These are phyloP conservation scores for Nicotiana tomentosiformis DNA, from an alignment of 257 asterid genomes.

Conservation along the genomic window DNA sequence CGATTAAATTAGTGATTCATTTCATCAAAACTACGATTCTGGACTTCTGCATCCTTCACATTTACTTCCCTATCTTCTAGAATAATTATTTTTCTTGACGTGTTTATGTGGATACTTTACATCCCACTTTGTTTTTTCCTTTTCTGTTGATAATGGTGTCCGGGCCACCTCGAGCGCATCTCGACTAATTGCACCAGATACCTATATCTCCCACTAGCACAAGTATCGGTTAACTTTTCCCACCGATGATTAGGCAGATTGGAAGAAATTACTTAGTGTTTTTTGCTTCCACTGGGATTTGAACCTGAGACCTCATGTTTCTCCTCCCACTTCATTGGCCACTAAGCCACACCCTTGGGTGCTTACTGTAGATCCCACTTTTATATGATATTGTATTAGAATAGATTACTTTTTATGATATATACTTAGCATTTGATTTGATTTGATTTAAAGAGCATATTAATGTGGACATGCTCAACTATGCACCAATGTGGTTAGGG, in stretches of 20 bases:
- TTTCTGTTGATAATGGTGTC: no score
- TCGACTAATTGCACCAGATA: no score
- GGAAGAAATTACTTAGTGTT: no score
- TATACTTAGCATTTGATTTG: neutral
- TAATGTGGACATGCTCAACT: neutral
- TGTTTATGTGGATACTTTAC: neutral
- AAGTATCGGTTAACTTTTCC: no score
- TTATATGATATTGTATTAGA: neutral
- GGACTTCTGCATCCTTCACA: neutral
- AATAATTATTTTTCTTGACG: neutral
- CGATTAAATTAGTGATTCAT: neutral
- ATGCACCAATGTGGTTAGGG: neutral
- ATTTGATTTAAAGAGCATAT: neutral
- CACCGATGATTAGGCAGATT: no score
- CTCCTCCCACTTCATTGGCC: no score
- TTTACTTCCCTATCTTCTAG: neutral
- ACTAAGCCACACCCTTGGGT: no score
- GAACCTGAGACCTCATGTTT: no score
- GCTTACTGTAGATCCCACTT: neutral
- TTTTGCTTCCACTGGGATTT: no score
- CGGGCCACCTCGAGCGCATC: no score
- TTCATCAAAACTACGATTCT: neutral
- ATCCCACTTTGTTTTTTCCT: neutral
- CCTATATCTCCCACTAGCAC: no score
- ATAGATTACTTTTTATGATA: neutral